Conservation (phyloP, 140 eudicot genomes). For the Erigeron philadelphicus region DNA sequence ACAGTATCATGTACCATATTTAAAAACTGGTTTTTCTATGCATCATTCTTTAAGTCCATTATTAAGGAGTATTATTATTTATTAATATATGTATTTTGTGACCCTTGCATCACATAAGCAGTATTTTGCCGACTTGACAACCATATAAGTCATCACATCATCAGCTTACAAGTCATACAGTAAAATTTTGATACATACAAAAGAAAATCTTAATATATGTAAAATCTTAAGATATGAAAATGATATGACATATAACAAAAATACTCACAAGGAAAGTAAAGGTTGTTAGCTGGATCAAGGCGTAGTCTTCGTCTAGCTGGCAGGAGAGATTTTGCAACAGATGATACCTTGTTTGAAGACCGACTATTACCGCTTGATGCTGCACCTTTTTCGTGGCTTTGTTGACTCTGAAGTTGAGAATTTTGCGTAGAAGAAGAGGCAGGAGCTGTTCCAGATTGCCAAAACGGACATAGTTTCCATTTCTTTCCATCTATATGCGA, state of each 20-base stretch:
- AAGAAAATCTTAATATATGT: too few species aligned
- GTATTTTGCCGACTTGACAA: too few species aligned
- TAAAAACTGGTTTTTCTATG: too few species aligned
- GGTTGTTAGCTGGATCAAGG: slow-evolving; percentile 75
- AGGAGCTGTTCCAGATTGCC: slow-evolving; percentile 61
- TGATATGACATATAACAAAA: neutral
- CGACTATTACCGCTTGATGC: slow-evolving; percentile 23
- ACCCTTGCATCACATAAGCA: too few species aligned
- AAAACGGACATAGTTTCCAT: slow-evolving; percentile 65
- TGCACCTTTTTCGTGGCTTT: slow-evolving; percentile 30
- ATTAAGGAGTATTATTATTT: too few species aligned
- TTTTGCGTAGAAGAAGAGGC: slow-evolving; percentile 56
- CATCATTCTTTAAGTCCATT: too few species aligned
- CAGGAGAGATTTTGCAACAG: slow-evolving; percentile 59
- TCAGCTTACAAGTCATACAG: too few species aligned
- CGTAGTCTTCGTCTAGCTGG: slow-evolving; percentile 71
- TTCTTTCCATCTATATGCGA: slow-evolving; percentile 37
- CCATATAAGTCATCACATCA: too few species aligned
- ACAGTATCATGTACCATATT: too few species aligned
- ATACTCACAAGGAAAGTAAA: slow-evolving; percentile 76
- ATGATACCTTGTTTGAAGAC: slow-evolving; percentile 36
- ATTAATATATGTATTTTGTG: too few species aligned
- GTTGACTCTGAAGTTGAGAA: slow-evolving; percentile 31
- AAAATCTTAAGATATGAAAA: neutral
- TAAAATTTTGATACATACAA: too few species aligned